Percentiles rank a stretch among this genome's conserved stretches.
Conservation (phyloP, 2,329 filamentous ascomycete species). For the Ophiostoma quercus region DNA sequence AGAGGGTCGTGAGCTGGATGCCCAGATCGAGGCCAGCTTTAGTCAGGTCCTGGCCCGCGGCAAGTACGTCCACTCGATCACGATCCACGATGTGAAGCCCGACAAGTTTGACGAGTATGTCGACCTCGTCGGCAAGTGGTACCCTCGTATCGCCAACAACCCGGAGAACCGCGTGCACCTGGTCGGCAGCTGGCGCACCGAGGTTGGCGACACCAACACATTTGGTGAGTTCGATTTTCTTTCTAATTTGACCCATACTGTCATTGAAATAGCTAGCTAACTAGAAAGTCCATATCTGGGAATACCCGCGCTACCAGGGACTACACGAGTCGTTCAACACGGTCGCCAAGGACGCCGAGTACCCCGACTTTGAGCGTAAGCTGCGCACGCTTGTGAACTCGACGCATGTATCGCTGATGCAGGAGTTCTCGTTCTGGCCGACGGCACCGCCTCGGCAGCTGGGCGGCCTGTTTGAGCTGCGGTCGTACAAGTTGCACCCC, state of each 20-base stretch:
- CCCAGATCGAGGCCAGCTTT: conserved; percentile 93
- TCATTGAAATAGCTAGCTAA: background rate
- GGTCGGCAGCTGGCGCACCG: conserved; percentile 96
- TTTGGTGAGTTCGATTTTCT: conserved; percentile 60
- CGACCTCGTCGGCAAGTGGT: conserved; percentile 82
- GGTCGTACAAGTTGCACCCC: conserved; percentile 92
- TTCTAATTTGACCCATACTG: no score
- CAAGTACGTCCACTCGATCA: conserved; percentile 98
- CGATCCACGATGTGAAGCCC: conserved; percentile 91
- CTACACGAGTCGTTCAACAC: conserved; percentile 88
- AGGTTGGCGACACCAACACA: conserved; percentile 94
- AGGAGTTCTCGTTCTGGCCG: conserved; percentile 99
- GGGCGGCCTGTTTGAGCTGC: conserved; percentile 89
- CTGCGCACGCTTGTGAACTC: conserved; percentile 74
- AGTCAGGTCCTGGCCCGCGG: conserved; percentile 89
- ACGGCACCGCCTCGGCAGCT: conserved; percentile 85
- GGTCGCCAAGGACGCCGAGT: conserved; percentile 79
- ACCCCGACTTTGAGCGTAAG: conserved; percentile 74
- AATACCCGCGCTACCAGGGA: conserved; percentile 94
- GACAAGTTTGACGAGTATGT: conserved; percentile 95
- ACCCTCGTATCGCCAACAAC: conserved; percentile 78
- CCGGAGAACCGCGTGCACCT: conserved; percentile 91
- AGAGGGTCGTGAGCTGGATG: conserved; percentile 88
- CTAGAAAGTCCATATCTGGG: conserved; percentile 88
- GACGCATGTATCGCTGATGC: conserved; percentile 91